These are phyloP conservation scores for Aspergillus vadensis DNA, from an alignment of 2,329 filamentous ascomycete species.

Conservation along the genomic window DNA sequence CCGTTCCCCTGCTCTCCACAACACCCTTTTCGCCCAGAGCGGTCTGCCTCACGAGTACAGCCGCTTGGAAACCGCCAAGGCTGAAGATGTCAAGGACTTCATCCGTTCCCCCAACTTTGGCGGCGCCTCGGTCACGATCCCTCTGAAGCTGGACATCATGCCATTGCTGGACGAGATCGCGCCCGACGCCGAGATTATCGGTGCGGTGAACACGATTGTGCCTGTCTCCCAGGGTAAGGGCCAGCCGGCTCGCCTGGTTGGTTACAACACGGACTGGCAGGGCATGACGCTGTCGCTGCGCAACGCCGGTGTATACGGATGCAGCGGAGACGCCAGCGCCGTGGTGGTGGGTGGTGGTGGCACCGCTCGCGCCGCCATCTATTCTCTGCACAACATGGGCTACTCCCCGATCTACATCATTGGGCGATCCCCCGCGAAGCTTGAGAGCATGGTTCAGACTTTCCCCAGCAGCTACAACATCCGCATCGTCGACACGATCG, in stretches of 20 bases:
- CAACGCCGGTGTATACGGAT: constrained; percentile 62
- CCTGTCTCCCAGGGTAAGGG: constrained; percentile 54
- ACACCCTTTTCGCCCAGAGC: constrained; percentile 72
- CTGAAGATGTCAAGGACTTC: constrained; percentile 61
- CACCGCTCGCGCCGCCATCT: constrained; percentile 88
- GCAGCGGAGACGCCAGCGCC: constrained; percentile 53
- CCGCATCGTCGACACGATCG: constrained; percentile 58
- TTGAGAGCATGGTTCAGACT: constrained; percentile 65
- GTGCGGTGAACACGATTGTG: constrained; percentile 92
- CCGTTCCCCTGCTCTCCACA: constrained; percentile 86
- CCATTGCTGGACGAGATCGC: constrained; percentile 77
- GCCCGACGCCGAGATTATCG: constrained; percentile 76
- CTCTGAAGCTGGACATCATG: constrained; percentile 88
- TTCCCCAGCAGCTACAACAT: constrained; percentile 77
- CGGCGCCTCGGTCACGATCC: constrained; percentile 93
- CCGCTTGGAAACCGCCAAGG: constrained; percentile 71
- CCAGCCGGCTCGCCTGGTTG: constrained; percentile 60
- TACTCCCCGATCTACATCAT: constrained; percentile 86
- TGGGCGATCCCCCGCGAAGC: constrained; percentile 72
- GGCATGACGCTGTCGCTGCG: constrained; percentile 83
- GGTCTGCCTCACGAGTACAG: constrained; percentile 86
- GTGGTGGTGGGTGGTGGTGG: constrained; percentile 90
- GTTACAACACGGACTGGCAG: constrained; percentile 94
- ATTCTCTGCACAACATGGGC: constrained; percentile 78
- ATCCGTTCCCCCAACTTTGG: constrained; percentile 77